Evolutionary conservation across 2,329 filamentous ascomycete species (phyloP), one percentile per base, ranked within the genome.

Genomic region (Coccinonectria pachysandricola): DNA sequence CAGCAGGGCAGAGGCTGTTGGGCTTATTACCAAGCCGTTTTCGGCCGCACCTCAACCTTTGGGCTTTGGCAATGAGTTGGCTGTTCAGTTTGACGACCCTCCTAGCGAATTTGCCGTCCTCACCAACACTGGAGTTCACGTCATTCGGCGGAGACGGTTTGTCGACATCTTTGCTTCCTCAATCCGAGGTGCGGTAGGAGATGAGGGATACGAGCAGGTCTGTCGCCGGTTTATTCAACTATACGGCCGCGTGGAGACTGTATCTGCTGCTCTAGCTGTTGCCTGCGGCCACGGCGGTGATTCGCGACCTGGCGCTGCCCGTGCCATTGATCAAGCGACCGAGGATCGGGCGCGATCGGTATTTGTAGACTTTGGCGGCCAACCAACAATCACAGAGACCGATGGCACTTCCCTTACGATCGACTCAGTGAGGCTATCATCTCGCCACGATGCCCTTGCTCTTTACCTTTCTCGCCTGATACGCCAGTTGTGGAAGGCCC

Each of bases 271-370:
- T 14, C 62, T 98, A 26, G 91, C 91, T 8, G 91, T 98, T 15
- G 87, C 91, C 19, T 98, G 91, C 52, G 87, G 88, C 4, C 87
- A 96, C 50, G 88, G 86, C 7, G 78, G 80, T 14, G 88, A 94
- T 45, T 53, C 67, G 3, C 57, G 65, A 13, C 71, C 83, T 12
- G 80, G 79, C 0, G 81, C 85, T 31, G 71, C 75, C 21, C 74
- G 86, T 21, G 77, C 82, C 13, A 80, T 79, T 17, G 91, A 96
- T 45, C 82, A 87, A 8, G 74, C 85, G 18, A 85, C 93, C 2
- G 67, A 93, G 23, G 86, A 94, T 41, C 74, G 79, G 34, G 91
- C 88, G 4, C 75, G 85, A 32, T 79, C 82, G 36, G 80, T 81
- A 1, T 96, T 95, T 52, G 86, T 96, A 31, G 87, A 93, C 41